Evolutionary conservation across 495 filamentous ascomycete genomes (phyloP).

Genomic region (Cercophora samala): DNA sequence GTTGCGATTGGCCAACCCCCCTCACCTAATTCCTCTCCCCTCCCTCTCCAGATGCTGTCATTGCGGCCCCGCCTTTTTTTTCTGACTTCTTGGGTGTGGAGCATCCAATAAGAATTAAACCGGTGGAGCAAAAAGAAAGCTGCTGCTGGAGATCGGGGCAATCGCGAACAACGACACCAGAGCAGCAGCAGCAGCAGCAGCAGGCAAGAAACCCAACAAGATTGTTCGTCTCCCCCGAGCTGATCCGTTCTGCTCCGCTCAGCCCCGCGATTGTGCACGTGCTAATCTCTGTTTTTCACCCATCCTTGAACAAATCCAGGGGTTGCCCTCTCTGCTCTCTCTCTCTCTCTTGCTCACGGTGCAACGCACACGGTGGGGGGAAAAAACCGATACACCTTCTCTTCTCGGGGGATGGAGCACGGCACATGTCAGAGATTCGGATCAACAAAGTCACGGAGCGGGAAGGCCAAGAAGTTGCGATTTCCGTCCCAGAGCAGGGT

Average conservation of each 20-base stretch:
- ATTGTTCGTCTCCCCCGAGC: background rate
- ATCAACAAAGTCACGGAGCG: background rate
- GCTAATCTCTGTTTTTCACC: background rate
- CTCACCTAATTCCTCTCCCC: background rate
- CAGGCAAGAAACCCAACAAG: background rate
- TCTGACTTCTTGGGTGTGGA: background rate
- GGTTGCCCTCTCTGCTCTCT: too few species aligned
- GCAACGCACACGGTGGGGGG: too few species aligned
- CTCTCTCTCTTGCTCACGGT: too few species aligned
- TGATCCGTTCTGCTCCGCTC: background rate
- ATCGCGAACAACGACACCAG: background rate
- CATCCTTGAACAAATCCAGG: background rate
- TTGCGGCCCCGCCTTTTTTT: background rate
- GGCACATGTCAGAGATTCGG: background rate
- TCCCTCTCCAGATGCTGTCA: background rate
- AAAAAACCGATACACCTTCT: background rate
- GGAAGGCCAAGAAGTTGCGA: background rate
- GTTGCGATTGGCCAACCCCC: background rate
- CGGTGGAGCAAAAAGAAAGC: background rate
- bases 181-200: too few species aligned
- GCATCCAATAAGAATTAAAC: background rate
- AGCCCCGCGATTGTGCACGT: background rate
- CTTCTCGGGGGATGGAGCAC: constrained; percentile 5
- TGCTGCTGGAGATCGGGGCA: background rate
- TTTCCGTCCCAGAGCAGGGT: background rate